Conservation (phyloP, 2,329 filamentous ascomycete genomes). For the Colletotrichum neosansevieriae region DNA sequence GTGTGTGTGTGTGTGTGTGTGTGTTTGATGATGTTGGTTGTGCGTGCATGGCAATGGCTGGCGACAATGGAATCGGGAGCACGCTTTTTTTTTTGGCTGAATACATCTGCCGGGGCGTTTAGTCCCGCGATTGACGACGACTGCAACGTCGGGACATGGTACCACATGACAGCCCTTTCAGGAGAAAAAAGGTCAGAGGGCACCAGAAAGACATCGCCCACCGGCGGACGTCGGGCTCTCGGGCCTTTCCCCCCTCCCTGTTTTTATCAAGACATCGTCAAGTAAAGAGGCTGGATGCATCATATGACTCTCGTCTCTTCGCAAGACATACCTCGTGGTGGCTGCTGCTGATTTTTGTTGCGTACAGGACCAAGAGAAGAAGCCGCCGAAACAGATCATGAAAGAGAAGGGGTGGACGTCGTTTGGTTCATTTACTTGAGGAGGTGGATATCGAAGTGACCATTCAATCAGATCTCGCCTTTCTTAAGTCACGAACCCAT, state of each 20-base stretch:
- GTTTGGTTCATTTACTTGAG: constrained; percentile 29
- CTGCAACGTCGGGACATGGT: constrained; percentile 11
- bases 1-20: too few species aligned
- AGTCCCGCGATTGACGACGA: constrained; percentile 34
- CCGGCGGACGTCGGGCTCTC: too few species aligned
- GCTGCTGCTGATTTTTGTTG: neutral
- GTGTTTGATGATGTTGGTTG: neutral
- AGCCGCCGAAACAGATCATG: neutral
- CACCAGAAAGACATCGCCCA: too few species aligned
- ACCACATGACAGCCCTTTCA: constrained; percentile 25
- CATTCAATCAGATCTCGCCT: constrained; percentile 8
- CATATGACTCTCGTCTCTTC: neutral
- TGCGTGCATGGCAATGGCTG: neutral
- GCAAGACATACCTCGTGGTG: constrained; percentile 2
- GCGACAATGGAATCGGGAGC: neutral
- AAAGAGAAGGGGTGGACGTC: constrained; percentile 5
- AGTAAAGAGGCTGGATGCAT: neutral
- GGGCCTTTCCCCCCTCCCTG: too few species aligned
- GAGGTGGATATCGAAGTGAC: constrained; percentile 21
- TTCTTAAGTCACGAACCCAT: neutral
- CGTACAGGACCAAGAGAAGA: neutral
- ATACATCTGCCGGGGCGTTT: constrained; percentile 22
- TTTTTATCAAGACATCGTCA: neutral
- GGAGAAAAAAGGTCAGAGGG: neutral
- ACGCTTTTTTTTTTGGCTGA: neutral